Base-by-base conservation (phyloP, 2,329 filamentous ascomycete species). In the Claviceps cyperi region DNA sequence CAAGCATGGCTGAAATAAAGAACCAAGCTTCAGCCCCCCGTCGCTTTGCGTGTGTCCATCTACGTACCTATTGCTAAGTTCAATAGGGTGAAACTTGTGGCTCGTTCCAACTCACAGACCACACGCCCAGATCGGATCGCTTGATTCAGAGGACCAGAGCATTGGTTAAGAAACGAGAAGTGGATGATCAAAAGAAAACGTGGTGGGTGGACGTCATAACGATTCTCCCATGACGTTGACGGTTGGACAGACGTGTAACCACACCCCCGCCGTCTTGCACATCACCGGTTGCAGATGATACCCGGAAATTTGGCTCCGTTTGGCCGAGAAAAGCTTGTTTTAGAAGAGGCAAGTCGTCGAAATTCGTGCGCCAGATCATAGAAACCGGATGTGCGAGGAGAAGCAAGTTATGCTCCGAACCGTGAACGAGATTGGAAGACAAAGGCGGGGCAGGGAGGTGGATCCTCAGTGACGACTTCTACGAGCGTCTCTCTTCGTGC, bases 121-220 rank as follows among this genome's bases (percentile, higher is more conserved):
- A 32, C 28, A 28, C 28, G 28, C 28, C 46, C 46, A 21, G 32
- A 44, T 51, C 43, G 46, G 50, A 47, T 39, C 17, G 40, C 19
- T 40, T 37, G 17, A 35, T 35, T 8, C 8, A 28, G 24, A 28
- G 24, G 24, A 28, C 36, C 24, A 19, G 17, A 6, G 22, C 46
- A 48, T 53, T 51, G 51, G 51, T 43, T 39, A 19, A 2, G 17
- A 21, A 22, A 37, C 39, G 13, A 24, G 19, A 32, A 46, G 48
- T 43, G 51, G 51, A 49, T 43, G 47, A 40, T n/a, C 39, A 43
- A 43, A 39, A 24, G 19, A 24, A 21, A 40, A 24, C 17, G 15
- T 50, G 51, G 38, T 48, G 47, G 13, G 43, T 28, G 19, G 8
- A 49, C 51, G 51, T 53, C 51, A 53, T 53, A 49, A 43, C 46